Conservation (phyloP, 441 rosid species). For the Isatis lusitanica region DNA sequence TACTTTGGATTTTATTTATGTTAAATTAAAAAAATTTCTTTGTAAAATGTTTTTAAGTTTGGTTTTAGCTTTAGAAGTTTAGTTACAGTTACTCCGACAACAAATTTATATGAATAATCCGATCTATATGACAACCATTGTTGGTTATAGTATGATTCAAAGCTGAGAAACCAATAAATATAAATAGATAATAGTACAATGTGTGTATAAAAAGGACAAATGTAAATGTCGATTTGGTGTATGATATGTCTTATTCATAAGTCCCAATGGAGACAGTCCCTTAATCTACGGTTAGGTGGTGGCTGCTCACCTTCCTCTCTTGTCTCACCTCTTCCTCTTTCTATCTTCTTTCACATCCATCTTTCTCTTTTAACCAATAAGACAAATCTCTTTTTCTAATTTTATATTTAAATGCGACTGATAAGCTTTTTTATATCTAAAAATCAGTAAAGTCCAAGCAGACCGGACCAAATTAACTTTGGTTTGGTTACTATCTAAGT, state of each 20-base stretch:
- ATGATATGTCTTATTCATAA: conserved; percentile 29
- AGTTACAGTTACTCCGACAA: not conserved
- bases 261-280: conserved; percentile 28
- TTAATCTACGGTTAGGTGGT: conserved; percentile 52
- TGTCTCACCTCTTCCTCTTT: conserved; percentile 4
- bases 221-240: conserved; percentile 26
- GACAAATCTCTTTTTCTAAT: not conserved
- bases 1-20: too few species aligned
- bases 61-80: too few species aligned
- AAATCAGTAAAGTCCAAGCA: conserved; percentile 15
- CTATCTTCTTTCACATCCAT: conserved; percentile 33
- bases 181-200: too few species aligned
- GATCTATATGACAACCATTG: too few species aligned
- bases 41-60: too few species aligned
- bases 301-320: conserved; percentile 53
- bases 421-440: not conserved
- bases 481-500: conserved; percentile 16
- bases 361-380: conserved; percentile 1
- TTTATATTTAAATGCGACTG: not conserved
- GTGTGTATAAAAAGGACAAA: not conserved
- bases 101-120: not conserved
- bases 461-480: not conserved
- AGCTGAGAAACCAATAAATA: too few species aligned
- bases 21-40: too few species aligned
- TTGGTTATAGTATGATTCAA: too few species aligned